phyloP scores from a whole-genome alignment of 768 basidiomycete genomes.

The Piloderma croceum region DNA sequence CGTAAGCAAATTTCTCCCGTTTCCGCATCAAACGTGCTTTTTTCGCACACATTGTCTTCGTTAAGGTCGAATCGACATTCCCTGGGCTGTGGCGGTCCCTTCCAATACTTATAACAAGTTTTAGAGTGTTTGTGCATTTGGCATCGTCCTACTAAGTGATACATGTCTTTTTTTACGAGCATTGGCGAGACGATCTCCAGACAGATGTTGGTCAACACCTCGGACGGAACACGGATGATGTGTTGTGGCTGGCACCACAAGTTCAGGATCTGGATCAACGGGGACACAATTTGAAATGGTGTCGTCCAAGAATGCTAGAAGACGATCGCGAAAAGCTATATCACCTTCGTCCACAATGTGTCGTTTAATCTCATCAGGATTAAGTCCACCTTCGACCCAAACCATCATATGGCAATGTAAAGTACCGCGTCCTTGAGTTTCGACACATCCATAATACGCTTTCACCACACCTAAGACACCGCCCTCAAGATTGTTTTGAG shows the following conservation, averaged over 20 bases:
- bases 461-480: not conserved
- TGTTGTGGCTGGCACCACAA: not conserved
- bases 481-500: not conserved
- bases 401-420: conserved; percentile 38
- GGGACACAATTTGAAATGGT: conserved; percentile 5
- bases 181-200: conserved; percentile 1
- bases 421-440: conserved; percentile 34
- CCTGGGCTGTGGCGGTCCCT: not conserved
- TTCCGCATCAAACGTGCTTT: conserved; percentile 4
- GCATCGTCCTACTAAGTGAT: conserved; percentile 4
- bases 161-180: not conserved
- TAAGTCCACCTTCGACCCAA: conserved; percentile 31
- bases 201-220: not conserved
- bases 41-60: not conserved
- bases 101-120: conserved; percentile 13
- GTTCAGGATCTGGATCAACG: conserved; percentile 3
- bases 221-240: not conserved
- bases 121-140: conserved; percentile 8
- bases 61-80: not conserved
- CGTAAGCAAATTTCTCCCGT: conserved; percentile 4
- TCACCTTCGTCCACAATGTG: conserved; percentile 5
- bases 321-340: not conserved
- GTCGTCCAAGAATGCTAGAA: not conserved
- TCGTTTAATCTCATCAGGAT: conserved; percentile 25
- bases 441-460: conserved; percentile 32